A percentile compares a stretch with the other conserved stretches of the same genome.
Conservation (phyloP, 2,329 filamentous ascomycete species). For the Emmonsiellopsis sp. region DNA sequence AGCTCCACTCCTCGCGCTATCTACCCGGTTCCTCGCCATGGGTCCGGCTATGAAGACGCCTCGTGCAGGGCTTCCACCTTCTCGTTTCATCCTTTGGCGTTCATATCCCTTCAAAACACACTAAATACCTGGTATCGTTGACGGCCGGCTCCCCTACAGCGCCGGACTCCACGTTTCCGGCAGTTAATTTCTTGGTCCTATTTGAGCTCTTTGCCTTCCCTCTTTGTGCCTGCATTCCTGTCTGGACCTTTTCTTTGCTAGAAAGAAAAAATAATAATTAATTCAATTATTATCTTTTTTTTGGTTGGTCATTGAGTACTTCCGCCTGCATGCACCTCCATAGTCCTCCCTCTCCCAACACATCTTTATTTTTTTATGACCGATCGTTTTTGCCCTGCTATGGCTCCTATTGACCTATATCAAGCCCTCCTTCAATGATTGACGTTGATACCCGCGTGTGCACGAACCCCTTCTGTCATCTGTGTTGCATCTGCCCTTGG, state of each 20-base stretch:
- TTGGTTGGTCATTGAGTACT: not conserved
- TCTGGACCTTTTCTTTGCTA: not conserved
- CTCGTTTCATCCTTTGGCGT: slow-evolving; percentile 1
- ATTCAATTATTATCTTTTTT: not conserved
- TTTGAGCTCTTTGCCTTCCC: slow-evolving; percentile 1
- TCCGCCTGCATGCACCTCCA: not conserved
- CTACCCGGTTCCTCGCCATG: not conserved
- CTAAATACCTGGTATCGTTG: not conserved
- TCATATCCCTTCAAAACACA: not conserved
- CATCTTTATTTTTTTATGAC: not conserved
- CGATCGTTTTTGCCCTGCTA: not conserved
- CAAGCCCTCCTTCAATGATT: not conserved
- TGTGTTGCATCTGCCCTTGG: not conserved
- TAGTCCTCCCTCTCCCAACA: not conserved
- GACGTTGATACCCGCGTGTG: not conserved
- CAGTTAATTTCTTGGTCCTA: not conserved
- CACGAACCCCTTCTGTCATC: slow-evolving; percentile 1
- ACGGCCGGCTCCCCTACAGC: not conserved
- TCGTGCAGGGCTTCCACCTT: not conserved
- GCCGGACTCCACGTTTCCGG: not conserved
- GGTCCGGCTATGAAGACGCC: not conserved
- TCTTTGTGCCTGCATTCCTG: not conserved
- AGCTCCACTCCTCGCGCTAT: slow-evolving; percentile 1
- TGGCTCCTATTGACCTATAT: slow-evolving; percentile 1
- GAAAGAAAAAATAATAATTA: not conserved